Percentiles rank a stretch among this genome's conserved stretches.
These are phyloP conservation scores for Paecilomyces variotii DNA, from an alignment of 2,329 filamentous ascomycete species.

Conservation along the genomic window DNA sequence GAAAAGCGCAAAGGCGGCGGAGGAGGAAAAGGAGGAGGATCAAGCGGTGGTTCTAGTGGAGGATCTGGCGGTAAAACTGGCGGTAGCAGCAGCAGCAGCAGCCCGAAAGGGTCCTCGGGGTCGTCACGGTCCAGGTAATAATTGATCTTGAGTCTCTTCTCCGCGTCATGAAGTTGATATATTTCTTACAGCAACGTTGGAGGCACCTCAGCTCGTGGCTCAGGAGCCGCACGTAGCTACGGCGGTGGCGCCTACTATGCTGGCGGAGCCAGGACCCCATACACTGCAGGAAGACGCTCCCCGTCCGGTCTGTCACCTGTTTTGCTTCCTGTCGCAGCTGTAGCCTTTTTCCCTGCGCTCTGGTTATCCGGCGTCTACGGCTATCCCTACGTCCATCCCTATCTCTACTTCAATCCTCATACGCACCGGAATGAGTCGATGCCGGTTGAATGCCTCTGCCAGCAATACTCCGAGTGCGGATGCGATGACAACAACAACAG, in stretches of 20 bases:
- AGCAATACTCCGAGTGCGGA: conserved; percentile 46
- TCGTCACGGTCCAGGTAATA: conserved; percentile 12
- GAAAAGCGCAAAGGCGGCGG: conserved; percentile 43
- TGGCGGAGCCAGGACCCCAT: conserved; percentile 47
- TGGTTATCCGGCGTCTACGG: conserved; percentile 50
- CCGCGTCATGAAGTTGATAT: background rate
- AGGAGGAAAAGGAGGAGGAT: conserved; percentile 16
- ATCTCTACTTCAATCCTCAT: conserved; percentile 40
- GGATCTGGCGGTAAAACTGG: conserved; percentile 12
- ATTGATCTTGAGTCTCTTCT: background rate
- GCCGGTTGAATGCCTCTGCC: conserved; percentile 51
- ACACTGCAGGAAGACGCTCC: conserved; percentile 38
- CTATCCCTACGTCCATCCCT: conserved; percentile 45
- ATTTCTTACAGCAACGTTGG: conserved; percentile 17
- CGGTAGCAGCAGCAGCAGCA: conserved; percentile 14
- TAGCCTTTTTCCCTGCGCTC: conserved; percentile 44
- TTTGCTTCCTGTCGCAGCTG: conserved; percentile 39
- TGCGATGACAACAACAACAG: conserved; percentile 46
- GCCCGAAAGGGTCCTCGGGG: conserved; percentile 13
- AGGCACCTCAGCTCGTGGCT: conserved; percentile 26
- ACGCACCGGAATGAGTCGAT: conserved; percentile 41
- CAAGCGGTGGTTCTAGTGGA: conserved; percentile 9
- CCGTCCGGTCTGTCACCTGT: conserved; percentile 43
- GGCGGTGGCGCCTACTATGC: conserved; percentile 48
- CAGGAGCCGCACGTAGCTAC: conserved; percentile 38